Evolutionary conservation across 2,329 filamentous ascomycete genomes (phyloP), one percentile per base, ranked within the genome.

Genomic region (Albifimbria verrucaria): DNA sequence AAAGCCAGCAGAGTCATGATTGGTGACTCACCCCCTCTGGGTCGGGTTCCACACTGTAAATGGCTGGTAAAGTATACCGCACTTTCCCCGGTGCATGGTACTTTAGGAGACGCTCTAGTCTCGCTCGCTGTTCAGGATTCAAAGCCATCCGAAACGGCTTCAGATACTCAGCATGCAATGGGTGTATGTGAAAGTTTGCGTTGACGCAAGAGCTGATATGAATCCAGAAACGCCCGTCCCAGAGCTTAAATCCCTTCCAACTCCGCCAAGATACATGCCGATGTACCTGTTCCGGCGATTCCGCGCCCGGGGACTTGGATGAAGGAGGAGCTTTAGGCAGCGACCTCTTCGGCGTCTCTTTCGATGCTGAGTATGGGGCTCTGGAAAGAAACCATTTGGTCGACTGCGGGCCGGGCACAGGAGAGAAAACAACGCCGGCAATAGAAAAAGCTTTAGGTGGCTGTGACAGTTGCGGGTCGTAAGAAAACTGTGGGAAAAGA

Each of bases 191-290:
- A 17, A 80, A 67, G 15, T 65, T 64, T 48, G 70, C 70, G 3
- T 73, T 73, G 7, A 76, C 66, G 5, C 75, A 73, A 46, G 74
- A 68, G 20, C 68, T 66, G 10, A 83, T 52, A 17, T 76, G 72
- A 17, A 86, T 67, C 85, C 85, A 88, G 66, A 78, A 87, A 2
- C 85, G 80, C 0, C 82, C 80, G 64, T 88, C 85, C 70, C 77
- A 88, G 51, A 79, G 64, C 46, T 65, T 64, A 12, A 62, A 58
- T 20, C 57, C 62, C 45, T 64, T 68, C 68, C 69, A 73, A 23
- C 59, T 61, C 9, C 59, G 54, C 68, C 73, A 61, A 25, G 53
- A 49, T 15, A 26, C 45, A 24, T 53, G 53, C 7, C 56, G 57
- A 17, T 26, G 44, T 5, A 48, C 15, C 22, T 55, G 52, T 25